These are phyloP conservation scores for Trichomonas gallinae DNA, from an alignment of 208 protist species.

Conservation along the genomic window DNA sequence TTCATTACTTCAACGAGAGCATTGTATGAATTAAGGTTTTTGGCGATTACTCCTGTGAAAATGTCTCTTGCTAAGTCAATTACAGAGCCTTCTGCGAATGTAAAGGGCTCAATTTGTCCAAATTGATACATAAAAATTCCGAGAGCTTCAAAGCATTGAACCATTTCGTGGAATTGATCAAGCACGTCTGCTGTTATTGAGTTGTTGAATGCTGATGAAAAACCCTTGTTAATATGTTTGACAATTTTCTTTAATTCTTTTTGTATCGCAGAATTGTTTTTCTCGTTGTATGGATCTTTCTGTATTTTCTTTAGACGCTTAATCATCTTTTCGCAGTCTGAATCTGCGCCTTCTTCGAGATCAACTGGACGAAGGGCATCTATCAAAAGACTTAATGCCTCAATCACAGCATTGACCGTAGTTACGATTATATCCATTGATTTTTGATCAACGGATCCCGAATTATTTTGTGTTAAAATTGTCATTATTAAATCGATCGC, in stretches of 20 bases:
- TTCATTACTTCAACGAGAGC: not conserved
- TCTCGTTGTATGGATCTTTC: not conserved
- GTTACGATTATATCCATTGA: not conserved
- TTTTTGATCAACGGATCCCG: not conserved
- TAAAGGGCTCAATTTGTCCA: not conserved
- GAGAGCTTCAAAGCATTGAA: not conserved
- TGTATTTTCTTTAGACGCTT: not conserved
- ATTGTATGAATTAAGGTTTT: not conserved
- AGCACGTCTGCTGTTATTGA: not conserved
- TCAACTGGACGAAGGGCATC: not conserved
- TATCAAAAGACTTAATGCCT: not conserved
- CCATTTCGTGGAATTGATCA: not conserved
- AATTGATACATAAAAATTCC: not conserved
- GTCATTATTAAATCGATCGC: not conserved
- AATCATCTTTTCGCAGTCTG: not conserved
- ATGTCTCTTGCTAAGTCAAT: not conserved
- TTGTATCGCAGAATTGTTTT: not conserved
- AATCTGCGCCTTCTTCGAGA: not conserved
- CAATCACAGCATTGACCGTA: not conserved
- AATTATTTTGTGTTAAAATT: not conserved
- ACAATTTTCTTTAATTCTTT: not conserved
- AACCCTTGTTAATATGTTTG: not conserved
- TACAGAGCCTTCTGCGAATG: not conserved
- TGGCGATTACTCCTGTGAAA: not conserved
- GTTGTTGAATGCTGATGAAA: not conserved